These are phyloP conservation scores for Penicillium glabrum DNA, from an alignment of 2,329 filamentous ascomycete species.

Conservation along the genomic window DNA sequence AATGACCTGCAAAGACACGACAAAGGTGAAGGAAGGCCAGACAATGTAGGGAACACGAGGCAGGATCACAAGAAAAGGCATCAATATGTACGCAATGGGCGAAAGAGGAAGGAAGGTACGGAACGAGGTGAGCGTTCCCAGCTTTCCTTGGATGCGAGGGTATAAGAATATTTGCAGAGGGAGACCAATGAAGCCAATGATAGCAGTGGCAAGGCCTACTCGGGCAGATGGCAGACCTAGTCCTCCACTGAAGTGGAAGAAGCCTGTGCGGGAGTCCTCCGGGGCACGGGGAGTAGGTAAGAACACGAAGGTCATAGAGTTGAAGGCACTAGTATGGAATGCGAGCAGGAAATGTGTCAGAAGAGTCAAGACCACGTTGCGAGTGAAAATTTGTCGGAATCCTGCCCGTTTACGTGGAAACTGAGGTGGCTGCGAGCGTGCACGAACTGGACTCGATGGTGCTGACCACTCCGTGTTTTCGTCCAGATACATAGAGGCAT, in stretches of 20 bases:
- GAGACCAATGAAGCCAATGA: conserved; percentile 75
- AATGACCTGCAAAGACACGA: conserved; percentile 68
- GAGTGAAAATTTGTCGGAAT: conserved; percentile 54
- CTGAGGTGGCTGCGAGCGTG: conserved; percentile 29
- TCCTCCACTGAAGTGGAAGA: conserved; percentile 67
- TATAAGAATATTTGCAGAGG: conserved; percentile 70
- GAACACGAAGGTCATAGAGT: conserved; percentile 74
- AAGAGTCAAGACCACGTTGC: conserved; percentile 58
- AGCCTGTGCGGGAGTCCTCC: conserved; percentile 39
- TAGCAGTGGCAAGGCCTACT: conserved; percentile 76
- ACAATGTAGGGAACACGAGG: conserved; percentile 56
- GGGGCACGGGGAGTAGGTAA: conserved; percentile 67
- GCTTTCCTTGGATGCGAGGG: conserved; percentile 62
- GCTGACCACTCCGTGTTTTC: conserved; percentile 24
- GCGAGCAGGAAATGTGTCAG: conserved; percentile 68
- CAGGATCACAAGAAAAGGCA: conserved; percentile 70
- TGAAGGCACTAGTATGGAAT: conserved; percentile 74
- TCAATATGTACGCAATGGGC: conserved; percentile 66
- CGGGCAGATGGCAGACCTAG: conserved; percentile 69
- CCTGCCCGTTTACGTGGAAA: conserved; percentile 44
- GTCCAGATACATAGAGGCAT: conserved; percentile 36
- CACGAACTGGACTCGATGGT: conserved; percentile 26
- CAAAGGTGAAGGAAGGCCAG: conserved; percentile 65
- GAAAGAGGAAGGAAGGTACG: conserved; percentile 69
- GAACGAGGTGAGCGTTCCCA: conserved; percentile 69